Base-by-base conservation (phyloP, 208 protist genomes). In the Trypanosoma lewisi region DNA sequence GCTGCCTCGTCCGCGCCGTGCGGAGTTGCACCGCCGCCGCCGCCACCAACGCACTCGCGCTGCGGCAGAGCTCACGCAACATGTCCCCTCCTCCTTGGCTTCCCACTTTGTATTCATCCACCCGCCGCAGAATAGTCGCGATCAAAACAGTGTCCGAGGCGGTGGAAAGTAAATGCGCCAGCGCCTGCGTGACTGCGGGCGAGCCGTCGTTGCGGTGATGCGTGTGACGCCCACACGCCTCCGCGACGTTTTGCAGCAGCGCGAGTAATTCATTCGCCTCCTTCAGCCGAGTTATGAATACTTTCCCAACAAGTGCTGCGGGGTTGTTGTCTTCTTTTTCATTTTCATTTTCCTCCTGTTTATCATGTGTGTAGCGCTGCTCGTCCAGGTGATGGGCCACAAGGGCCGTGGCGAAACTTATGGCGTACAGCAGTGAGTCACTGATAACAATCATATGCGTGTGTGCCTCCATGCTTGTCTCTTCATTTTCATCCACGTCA, bases 341-440 rank as follows among this genome's bases (percentile, higher is more conserved):
- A 1, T 49, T 45, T 23, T 51, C 12, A 7, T 17, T 3, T 8
- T 51, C 14, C 19, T 63, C n/a, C 33, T 59, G 12, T 36, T 69
- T 37, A 23, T 54, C 33, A 9, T 56, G 1, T 8, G 21, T 41
- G 23, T 27, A 48, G 14, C 62, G 76, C 47, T 70, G 67, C 42
- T 47, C 56, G 30, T 78, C 74, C 42, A 89, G 31, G 69, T 94
- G 82, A 37, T 90, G 82, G 4, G 57, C 75, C 9, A 80, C 73
- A 23, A 90, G 67, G 4, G 78, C 74, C 12, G 80, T 73, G 11
- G 82, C 65, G 56, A 87, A 91, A 73, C 87, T 94, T 27, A 88
- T 53, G 25, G 84, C 84, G 73, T 91, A 91, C 34, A 94, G 56
- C 5, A 94, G 74, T 1, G 77, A 75, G 11, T 94, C 87, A n/a